Conservation (phyloP, 345 rosid species). For the Salix purpurea region DNA sequence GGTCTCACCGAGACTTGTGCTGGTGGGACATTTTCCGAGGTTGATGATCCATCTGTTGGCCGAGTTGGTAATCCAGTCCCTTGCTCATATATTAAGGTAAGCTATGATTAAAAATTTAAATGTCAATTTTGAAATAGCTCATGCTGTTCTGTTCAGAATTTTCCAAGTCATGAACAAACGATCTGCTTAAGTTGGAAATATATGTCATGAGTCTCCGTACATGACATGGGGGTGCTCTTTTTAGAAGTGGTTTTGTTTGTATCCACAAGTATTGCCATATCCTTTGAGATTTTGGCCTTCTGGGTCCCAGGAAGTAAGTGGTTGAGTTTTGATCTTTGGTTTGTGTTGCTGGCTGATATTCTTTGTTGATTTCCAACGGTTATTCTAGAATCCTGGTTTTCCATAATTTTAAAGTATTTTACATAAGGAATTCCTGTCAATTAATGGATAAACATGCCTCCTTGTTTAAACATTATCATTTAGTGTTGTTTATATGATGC, state of each 20-base stretch:
- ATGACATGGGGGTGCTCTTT: neutral
- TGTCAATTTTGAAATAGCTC: neutral
- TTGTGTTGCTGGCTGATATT: neutral
- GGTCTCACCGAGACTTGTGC: slow-evolving; percentile 99
- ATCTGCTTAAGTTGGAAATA: neutral
- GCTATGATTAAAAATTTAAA: neutral
- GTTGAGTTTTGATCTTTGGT: neutral
- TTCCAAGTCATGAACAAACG: neutral
- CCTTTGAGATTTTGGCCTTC: neutral
- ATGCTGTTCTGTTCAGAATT: neutral
- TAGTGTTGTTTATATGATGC: neutral
- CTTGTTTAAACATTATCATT: neutral
- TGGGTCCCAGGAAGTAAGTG: neutral
- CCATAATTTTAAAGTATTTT: neutral
- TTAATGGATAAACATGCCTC: neutral
- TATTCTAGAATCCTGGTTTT: neutral
- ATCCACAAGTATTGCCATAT: neutral
- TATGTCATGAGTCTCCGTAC: neutral
- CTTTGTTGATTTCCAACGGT: neutral
- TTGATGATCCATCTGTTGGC: slow-evolving; percentile 92
- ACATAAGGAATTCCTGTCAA: neutral
- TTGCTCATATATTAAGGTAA: slow-evolving; percentile 89
- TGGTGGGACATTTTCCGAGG: slow-evolving; percentile 95
- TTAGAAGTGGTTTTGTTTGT: neutral
- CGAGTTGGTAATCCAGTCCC: slow-evolving; percentile 98